These are phyloP conservation scores for Ciborinia camelliae DNA, from an alignment of 2,329 filamentous ascomycete species.

Conservation along the genomic window DNA sequence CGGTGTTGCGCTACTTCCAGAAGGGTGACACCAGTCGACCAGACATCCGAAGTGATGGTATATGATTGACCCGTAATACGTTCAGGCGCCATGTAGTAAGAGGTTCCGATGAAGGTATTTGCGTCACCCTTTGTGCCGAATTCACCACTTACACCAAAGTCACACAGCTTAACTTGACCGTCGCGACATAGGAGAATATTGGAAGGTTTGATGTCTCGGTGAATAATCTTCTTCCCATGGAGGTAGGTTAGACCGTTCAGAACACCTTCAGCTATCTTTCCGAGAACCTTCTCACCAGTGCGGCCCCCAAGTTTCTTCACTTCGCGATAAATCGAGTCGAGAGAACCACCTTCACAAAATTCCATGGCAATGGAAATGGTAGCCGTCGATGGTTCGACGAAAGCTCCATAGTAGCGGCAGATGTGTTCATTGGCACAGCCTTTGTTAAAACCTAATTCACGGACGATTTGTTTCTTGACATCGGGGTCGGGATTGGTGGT, in stretches of 20 bases:
- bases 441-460: conserved; percentile 97
- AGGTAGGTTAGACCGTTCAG: conserved; percentile 92
- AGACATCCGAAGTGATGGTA: conserved; percentile 97
- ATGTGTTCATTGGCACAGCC: conserved; percentile 95
- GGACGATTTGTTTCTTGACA: conserved; percentile 96
- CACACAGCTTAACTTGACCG: conserved; percentile 94
- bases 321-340: conserved; percentile 96
- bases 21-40: conserved; percentile 93
- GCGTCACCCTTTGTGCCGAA: conserved; percentile 98
- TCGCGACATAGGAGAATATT: conserved; percentile 92
- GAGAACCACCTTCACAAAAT: conserved; percentile 92
- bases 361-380: conserved; percentile 99
- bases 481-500: conserved; percentile 97
- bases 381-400: conserved; percentile 90
- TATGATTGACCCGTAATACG: conserved; percentile 97
- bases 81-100: conserved; percentile 99
- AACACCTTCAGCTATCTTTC: conserved; percentile 94
- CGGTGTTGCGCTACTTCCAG: conserved; percentile 99
- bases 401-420: conserved; percentile 95
- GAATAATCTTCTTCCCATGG: conserved; percentile 93
- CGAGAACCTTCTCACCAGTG: conserved; percentile 94
- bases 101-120: conserved; percentile 98
- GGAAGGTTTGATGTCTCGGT: conserved; percentile 97
- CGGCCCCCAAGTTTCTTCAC: conserved; percentile 92
- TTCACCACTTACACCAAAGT: conserved; percentile 96